Conservation (phyloP, 1,139 yeast genomes). For the Martiniozyma asiatica region DNA sequence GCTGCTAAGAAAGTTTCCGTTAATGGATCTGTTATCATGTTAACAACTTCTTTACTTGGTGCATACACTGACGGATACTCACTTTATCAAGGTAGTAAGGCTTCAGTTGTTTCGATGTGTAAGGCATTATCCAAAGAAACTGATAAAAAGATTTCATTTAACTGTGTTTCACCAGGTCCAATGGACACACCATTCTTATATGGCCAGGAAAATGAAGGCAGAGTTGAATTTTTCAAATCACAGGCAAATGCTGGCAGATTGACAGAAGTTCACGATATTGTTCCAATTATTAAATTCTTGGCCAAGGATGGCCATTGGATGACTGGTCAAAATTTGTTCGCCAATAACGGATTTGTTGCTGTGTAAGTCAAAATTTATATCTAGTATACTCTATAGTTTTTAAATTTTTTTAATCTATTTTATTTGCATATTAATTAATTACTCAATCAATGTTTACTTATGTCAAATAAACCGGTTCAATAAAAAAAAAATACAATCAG, state of each 20-base stretch:
- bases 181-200: conserved; percentile 64
- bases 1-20: conserved; percentile 40
- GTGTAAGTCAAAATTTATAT: no score
- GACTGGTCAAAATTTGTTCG: conserved; percentile 57
- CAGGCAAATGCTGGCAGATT: conserved; percentile 36
- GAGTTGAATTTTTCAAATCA: conserved; percentile 44
- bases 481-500: no score
- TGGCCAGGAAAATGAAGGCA: conserved; percentile 43
- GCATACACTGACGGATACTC: conserved; percentile 47
- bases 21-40: conserved; percentile 41
- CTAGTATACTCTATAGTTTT: no score
- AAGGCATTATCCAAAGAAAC: conserved; percentile 47
- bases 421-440: no score
- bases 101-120: conserved; percentile 47
- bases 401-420: no score
- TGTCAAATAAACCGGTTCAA: no score
- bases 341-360: conserved; percentile 60
- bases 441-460: no score
- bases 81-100: conserved; percentile 49
- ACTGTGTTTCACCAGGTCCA: conserved; percentile 58
- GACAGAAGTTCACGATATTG: conserved; percentile 49
- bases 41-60: conserved; percentile 54
- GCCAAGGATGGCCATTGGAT: conserved; percentile 60
- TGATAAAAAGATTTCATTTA: conserved; percentile 36
- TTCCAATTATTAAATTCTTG: conserved; percentile 48